Conservation (phyloP, 2,329 filamentous ascomycete genomes). For the Colletotrichum australisinense region DNA sequence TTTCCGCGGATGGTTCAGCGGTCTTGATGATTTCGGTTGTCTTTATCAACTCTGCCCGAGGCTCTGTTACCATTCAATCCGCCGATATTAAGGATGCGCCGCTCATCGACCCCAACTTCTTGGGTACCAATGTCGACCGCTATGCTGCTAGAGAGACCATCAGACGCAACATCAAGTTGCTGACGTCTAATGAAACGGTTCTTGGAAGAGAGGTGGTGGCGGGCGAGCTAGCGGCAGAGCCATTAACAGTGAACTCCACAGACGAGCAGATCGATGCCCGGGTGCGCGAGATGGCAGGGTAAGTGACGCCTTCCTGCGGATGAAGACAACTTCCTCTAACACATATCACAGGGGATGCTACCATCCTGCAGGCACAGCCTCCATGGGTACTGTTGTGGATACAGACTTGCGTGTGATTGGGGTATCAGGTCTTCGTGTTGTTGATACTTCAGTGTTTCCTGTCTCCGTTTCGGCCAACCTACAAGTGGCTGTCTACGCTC, state of each 20-base stretch:
- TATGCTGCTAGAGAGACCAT: slow-evolving; percentile 39
- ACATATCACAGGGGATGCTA: slow-evolving; percentile 44
- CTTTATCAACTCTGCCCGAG: slow-evolving; percentile 43
- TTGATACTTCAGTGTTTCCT: slow-evolving; percentile 2
- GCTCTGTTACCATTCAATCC: slow-evolving; percentile 40
- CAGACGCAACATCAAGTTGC: slow-evolving; percentile 22
- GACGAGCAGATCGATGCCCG: slow-evolving; percentile 45
- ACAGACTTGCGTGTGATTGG: slow-evolving; percentile 46
- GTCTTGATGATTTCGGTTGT: slow-evolving; percentile 13
- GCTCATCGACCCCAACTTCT: slow-evolving; percentile 45
- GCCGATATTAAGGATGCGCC: slow-evolving; percentile 37
- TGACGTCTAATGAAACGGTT: slow-evolving; percentile 13
- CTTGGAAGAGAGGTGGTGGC: slow-evolving; percentile 39
- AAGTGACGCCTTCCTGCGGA: slow-evolving; percentile 7
- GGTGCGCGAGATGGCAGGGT: slow-evolving; percentile 33
- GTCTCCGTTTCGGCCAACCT: slow-evolving; percentile 57
- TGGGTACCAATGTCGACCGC: slow-evolving; percentile 43
- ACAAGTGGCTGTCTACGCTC: slow-evolving; percentile 63
- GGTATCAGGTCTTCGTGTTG: slow-evolving; percentile 44
- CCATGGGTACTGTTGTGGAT: slow-evolving; percentile 44
- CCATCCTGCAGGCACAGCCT: slow-evolving; percentile 46
- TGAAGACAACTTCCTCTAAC: slow-evolving; percentile 39
- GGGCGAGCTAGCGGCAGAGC: slow-evolving; percentile 36
- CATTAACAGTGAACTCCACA: slow-evolving; percentile 36
- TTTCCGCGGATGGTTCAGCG: slow-evolving; percentile 1